Conservation (phyloP, 768 basidiomycete genomes). For the Lepiota subincarnata region DNA sequence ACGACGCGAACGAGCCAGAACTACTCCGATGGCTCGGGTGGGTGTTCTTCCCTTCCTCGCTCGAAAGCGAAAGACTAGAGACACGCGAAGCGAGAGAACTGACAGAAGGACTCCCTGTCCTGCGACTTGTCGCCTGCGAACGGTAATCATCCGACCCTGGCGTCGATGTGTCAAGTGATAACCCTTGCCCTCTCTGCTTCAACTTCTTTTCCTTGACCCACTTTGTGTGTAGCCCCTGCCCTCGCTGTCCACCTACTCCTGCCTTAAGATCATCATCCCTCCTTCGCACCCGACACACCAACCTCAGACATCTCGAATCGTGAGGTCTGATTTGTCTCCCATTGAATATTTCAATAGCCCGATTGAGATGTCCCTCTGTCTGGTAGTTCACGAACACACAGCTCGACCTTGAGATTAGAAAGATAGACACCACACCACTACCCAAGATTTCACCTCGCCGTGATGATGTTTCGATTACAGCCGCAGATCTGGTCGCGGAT, state of each 20-base stretch:
- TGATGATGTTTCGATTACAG: too few species aligned
- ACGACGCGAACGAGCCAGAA: slow-evolving; percentile 73
- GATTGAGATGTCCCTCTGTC: slow-evolving; percentile 52
- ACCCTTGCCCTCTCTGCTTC: slow-evolving; percentile 23
- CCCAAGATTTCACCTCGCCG: neutral
- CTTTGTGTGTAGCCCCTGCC: slow-evolving; percentile 76
- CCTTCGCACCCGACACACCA: slow-evolving; percentile 80
- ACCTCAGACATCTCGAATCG: slow-evolving; percentile 68
- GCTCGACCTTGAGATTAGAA: slow-evolving; percentile 90
- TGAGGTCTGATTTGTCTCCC: slow-evolving; percentile 62
- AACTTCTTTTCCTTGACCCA: slow-evolving; percentile 68
- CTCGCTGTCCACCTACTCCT: slow-evolving; percentile 90
- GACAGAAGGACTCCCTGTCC: slow-evolving; percentile 22
- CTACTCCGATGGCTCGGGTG: slow-evolving; percentile 43
- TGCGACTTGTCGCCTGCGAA: slow-evolving; percentile 10
- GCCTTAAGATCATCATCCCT: slow-evolving; percentile 83
- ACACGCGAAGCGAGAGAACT: slow-evolving; percentile 18
- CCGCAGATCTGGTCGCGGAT: too few species aligned
- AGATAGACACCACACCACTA: slow-evolving; percentile 74
- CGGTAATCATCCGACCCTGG: slow-evolving; percentile 20
- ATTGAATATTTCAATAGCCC: slow-evolving; percentile 71
- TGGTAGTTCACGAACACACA: slow-evolving; percentile 93
- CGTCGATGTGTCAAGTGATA: slow-evolving; percentile 13
- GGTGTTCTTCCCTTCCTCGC: slow-evolving; percentile 34
- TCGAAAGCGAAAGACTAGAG: slow-evolving; percentile 33